Percentiles rank a stretch among this genome's conserved stretches.
Evolutionary conservation across 148 eudicot species (phyloP).

Genomic region (Rhododendron molle): DNA sequence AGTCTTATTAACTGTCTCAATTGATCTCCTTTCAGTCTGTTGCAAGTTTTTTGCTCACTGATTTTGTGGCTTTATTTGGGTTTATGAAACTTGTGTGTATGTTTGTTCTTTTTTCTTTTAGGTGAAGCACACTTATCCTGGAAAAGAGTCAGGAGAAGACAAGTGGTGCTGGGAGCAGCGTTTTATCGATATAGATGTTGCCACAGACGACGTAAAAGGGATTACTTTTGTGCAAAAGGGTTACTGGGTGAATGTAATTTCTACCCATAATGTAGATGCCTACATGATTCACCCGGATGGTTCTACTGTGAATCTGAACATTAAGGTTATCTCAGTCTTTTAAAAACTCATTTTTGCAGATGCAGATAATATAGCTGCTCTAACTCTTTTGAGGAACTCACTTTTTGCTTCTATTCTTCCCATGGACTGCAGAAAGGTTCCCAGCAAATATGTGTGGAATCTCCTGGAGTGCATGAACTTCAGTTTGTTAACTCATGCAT

Average conservation of each 20-base stretch:
- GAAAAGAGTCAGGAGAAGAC: constrained; percentile 44
- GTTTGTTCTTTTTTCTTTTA: constrained; percentile 13
- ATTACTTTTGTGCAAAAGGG: constrained; percentile 74
- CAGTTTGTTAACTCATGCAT: constrained; percentile 85
- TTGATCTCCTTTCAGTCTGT: neutral
- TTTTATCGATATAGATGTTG: constrained; percentile 61
- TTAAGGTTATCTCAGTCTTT: constrained; percentile 46
- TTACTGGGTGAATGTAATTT: constrained; percentile 69
- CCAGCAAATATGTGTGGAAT: constrained; percentile 66
- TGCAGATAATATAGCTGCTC: neutral
- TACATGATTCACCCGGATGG: constrained; percentile 65
- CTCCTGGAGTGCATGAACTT: constrained; percentile 84
- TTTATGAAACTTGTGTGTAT: neutral
- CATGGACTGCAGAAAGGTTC: constrained; percentile 72
- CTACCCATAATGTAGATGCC: constrained; percentile 85
- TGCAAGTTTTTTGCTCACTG: neutral
- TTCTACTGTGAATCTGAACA: constrained; percentile 53
- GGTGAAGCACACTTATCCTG: constrained; percentile 64
- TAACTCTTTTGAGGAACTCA: neutral
- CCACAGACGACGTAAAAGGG: constrained; percentile 70
- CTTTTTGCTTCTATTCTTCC: neutral
- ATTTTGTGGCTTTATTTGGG: neutral
- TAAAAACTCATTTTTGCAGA: constrained; percentile 4
- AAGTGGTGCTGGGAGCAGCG: constrained; percentile 96
- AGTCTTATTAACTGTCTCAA: neutral